These are phyloP conservation scores for Cudoniella acicularis DNA, from an alignment of 495 filamentous ascomycete genomes.

Conservation along the genomic window DNA sequence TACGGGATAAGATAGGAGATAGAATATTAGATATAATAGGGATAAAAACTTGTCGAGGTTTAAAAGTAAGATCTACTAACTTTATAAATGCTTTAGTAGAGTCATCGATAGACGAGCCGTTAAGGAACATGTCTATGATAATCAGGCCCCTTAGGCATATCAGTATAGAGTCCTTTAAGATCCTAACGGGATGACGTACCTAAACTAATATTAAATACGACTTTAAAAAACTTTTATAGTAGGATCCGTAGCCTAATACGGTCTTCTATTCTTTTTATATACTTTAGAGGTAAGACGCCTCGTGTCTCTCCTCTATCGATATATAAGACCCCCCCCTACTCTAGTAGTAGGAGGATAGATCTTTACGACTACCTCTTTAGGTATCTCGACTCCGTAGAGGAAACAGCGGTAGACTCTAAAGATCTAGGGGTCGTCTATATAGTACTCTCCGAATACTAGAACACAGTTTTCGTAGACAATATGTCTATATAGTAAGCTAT, in stretches of 20 bases:
- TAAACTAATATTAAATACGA: constrained; percentile 25
- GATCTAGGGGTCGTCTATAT: constrained; percentile 12
- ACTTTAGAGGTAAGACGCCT: no score
- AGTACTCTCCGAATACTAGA: constrained; percentile 1
- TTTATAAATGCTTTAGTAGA: constrained; percentile 15
- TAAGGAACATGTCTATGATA: constrained; percentile 17
- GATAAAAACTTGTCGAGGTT: not conserved
- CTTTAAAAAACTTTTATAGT: constrained; percentile 22
- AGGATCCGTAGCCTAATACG: no score
- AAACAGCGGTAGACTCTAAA: constrained; percentile 23
- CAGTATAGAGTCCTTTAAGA: no score
- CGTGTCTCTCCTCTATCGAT: no score
- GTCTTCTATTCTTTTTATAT: no score
- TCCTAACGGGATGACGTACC: constrained; percentile 8
- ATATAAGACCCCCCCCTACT: no score
- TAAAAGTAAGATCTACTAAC: constrained; percentile 14
- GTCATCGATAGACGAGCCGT: constrained; percentile 18
- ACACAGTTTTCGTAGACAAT: constrained; percentile 19
- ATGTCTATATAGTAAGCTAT: constrained; percentile 18
- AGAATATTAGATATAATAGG: no score
- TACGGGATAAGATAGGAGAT: constrained; percentile 12
- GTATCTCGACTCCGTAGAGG: constrained; percentile 17
- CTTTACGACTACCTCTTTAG: no score
- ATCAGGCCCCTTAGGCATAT: constrained; percentile 11
- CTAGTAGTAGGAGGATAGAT: no score